These are phyloP conservation scores for Arctium minus DNA, from an alignment of 129 eudicot species.

Conservation along the genomic window DNA sequence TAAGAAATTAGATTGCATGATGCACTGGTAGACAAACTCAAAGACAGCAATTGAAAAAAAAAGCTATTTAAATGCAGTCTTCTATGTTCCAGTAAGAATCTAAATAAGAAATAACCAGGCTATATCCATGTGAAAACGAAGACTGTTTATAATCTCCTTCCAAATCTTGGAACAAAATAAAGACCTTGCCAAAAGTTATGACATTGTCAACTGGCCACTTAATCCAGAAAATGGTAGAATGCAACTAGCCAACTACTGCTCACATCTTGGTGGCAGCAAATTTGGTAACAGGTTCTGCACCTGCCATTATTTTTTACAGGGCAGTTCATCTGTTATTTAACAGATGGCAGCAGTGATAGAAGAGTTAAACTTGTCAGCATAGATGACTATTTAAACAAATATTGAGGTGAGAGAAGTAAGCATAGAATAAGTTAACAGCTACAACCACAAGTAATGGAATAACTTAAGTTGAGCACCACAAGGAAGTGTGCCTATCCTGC, in stretches of 20 bases:
- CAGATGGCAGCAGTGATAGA: background rate
- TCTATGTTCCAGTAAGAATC: slow-evolving; percentile 5
- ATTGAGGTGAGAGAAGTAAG: background rate
- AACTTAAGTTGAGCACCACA: background rate
- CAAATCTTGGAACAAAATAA: background rate
- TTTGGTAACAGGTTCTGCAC: background rate
- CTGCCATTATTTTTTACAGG: background rate
- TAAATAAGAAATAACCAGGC: background rate
- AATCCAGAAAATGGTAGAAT: background rate
- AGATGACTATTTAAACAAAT: background rate
- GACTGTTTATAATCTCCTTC: background rate
- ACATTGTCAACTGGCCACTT: background rate
- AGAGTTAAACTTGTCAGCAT: background rate
- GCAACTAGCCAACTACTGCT: background rate
- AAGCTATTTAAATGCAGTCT: slow-evolving; percentile 1
- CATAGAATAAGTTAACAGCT: background rate
- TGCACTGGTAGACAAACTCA: background rate
- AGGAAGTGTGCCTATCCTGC: background rate
- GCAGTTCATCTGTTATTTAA: background rate
- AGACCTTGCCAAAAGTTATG: background rate
- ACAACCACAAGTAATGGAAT: background rate
- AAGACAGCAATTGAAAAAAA: background rate
- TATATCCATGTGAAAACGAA: background rate
- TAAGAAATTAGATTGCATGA: slow-evolving; percentile 15
- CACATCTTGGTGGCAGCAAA: background rate